Base-by-base conservation (phyloP, 2,329 filamentous ascomycete species). In the Ophiostoma pallidulum region DNA sequence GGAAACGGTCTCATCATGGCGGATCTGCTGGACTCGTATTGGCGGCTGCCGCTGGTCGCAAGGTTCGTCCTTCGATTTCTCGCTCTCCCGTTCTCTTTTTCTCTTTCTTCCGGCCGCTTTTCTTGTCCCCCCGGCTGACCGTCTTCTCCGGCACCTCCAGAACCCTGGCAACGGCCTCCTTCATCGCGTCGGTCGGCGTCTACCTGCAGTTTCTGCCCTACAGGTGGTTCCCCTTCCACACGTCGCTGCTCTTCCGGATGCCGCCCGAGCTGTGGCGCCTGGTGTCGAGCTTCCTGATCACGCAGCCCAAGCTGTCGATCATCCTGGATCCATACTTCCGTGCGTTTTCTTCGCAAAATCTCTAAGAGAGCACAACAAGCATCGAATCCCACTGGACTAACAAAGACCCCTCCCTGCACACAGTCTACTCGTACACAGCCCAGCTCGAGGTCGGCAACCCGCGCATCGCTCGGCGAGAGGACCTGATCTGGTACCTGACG, bases 401-500 rank as follows among this genome's bases (percentile, higher is more conserved):
- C n/a, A n/a, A n/a, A n/a, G n/a, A n/a, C n/a, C n/a, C n/a, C n/a
- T n/a, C n/a, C n/a, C n/a, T n/a, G n/a, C n/a, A n/a, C n/a, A n/a
- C 59, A 77, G 72, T 92, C 55, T 95, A 83, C 69, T 82, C 77
- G 54, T 94, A 92, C 67, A 70, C 84, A 57, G 84, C 77, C 60
- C 76, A 80, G 55, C 70, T 94, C 42, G 90, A 95, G 70, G 74
- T 67, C 36, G 74, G 75, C 54, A 85, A 84, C 52, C 67, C 82
- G 45, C 80, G 86, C 51, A 91, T 95, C 63, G 67, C 73, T 36
- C 74, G 77, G 56, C 84, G 84, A 49, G 89, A 87, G 60, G 85
- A 92, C 62, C 77, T 92, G 57, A 73, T 92, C 53, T 82, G 82
- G 68, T 95, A 94, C 62, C 68, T 94, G 57, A 66, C 82, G 50